Evolutionary conservation across 1,284 basidiomycete genomes (phyloP).

Genomic region (Pseudozyma tsukubaensis): DNA sequence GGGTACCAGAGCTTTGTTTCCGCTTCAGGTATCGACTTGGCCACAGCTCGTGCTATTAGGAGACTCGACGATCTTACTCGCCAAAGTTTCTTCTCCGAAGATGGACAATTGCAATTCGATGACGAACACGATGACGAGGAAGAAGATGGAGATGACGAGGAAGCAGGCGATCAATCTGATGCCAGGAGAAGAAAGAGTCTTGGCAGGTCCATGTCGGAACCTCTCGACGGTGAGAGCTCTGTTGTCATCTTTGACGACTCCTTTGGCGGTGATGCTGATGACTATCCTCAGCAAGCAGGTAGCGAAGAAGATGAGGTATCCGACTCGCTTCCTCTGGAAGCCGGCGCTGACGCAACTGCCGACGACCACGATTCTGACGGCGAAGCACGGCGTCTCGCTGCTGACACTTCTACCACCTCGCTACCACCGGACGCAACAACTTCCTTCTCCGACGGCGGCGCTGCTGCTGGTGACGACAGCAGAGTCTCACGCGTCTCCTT

Average conservation of each 20-base stretch:
- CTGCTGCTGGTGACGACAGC: constrained; percentile 14
- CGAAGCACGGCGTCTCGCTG: constrained; percentile 17
- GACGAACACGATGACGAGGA: constrained; percentile 19
- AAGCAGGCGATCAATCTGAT: constrained; percentile 3
- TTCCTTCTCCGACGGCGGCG: constrained; percentile 12
- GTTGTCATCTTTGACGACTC: constrained; percentile 38
- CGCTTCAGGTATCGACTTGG: constrained; percentile 31
- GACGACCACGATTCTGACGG: constrained; percentile 34
- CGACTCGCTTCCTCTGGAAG: constrained; percentile 33
- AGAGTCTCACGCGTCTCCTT: constrained; percentile 30
- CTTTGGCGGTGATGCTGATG: constrained; percentile 6
- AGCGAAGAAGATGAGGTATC: constrained; percentile 37
- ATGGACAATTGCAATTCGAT: constrained; percentile 37
- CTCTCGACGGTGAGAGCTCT: constrained; percentile 38
- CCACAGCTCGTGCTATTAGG: constrained; percentile 26
- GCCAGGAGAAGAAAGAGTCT: constrained; percentile 14
- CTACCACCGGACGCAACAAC: not conserved
- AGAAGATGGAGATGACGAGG: constrained; percentile 4
- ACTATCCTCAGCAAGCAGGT: constrained; percentile 7
- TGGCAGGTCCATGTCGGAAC: constrained; percentile 37
- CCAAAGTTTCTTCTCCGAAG: constrained; percentile 42
- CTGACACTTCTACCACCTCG: constrained; percentile 10
- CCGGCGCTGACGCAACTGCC: constrained; percentile 18
- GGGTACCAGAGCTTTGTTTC: constrained; percentile 25
- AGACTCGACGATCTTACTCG: constrained; percentile 47